Percentiles rank a stretch among this genome's conserved stretches.
phyloP scores from a whole-genome alignment of 805 yeast genomes.

The Pichia manshurica region DNA sequence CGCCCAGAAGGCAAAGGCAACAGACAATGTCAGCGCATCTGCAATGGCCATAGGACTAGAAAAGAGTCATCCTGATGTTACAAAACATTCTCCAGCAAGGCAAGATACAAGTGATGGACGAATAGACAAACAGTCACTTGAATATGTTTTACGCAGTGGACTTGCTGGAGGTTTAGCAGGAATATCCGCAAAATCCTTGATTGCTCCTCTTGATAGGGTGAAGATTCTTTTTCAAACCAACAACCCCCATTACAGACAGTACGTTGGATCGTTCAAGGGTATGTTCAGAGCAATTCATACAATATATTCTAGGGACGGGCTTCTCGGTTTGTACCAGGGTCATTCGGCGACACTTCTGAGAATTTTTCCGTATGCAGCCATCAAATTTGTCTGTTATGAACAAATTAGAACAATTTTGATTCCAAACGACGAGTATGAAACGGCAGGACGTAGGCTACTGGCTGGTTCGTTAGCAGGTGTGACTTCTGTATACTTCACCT shows the following conservation, averaged over 20 bases:
- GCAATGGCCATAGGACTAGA: not conserved
- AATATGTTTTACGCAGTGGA: constrained; percentile 79
- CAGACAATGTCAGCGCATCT: constrained; percentile 5
- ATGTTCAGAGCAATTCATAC: constrained; percentile 63
- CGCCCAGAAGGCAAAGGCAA: constrained; percentile 3
- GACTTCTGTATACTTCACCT: constrained; percentile 78
- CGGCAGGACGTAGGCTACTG: constrained; percentile 69
- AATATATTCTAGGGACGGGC: constrained; percentile 66
- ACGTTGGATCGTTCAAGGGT: constrained; percentile 76
- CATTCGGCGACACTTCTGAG: constrained; percentile 89
- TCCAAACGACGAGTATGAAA: constrained; percentile 69
- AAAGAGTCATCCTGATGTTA: not conserved
- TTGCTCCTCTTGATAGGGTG: constrained; percentile 93
- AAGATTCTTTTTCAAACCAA: constrained; percentile 93
- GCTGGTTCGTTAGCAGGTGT: constrained; percentile 93
- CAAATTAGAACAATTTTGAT: constrained; percentile 78
- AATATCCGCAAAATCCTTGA: constrained; percentile 88
- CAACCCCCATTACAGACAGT: constrained; percentile 79
- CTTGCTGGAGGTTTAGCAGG: constrained; percentile 96
- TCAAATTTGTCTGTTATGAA: constrained; percentile 94
- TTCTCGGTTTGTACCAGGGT: constrained; percentile 83
- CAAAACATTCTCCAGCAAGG: not conserved
- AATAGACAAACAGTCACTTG: constrained; percentile 65
- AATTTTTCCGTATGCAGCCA: constrained; percentile 95
- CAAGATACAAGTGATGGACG: not conserved